phyloP scores from a whole-genome alignment of 2,329 filamentous ascomycete species.

The Exserohilum turcica region DNA sequence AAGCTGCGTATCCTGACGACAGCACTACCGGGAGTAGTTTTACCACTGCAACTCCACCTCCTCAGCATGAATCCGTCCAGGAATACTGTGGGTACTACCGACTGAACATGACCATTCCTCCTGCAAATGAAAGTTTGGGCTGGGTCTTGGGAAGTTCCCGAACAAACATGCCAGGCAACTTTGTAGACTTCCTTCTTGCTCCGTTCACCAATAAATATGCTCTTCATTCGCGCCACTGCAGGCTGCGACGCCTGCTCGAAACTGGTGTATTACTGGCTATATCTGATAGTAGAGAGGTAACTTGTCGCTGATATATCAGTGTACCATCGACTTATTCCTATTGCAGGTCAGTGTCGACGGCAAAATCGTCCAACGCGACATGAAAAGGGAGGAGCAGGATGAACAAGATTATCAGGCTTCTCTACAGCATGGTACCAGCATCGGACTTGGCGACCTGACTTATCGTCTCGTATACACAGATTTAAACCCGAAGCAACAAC shows the following conservation, averaged over 20 bases:
- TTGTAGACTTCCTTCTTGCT: constrained; percentile 9
- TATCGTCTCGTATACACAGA: constrained; percentile 9
- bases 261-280: constrained; percentile 1
- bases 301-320: not conserved
- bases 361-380: constrained; percentile 6
- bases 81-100: constrained; percentile 7
- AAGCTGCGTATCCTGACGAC: not conserved
- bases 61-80: not conserved
- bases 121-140: constrained; percentile 2
- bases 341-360: not conserved
- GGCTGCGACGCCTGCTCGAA: constrained; percentile 3
- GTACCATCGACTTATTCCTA: not conserved
- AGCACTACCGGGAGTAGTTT: constrained; percentile 6
- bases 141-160: constrained; percentile 7
- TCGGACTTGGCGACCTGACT: constrained; percentile 8
- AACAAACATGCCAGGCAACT: constrained; percentile 2
- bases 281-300: constrained; percentile 9
- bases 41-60: not conserved
- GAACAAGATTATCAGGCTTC: constrained; percentile 7
- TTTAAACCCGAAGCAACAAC: constrained; percentile 2
- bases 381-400: not conserved
- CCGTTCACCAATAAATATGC: not conserved
- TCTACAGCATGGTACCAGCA: constrained; percentile 6
- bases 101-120: constrained; percentile 7
- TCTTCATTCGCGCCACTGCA: constrained; percentile 3